Percentiles rank a stretch among this genome's conserved stretches.
phyloP scores from a whole-genome alignment of 805 yeast species.

The Lipomyces japonicus region DNA sequence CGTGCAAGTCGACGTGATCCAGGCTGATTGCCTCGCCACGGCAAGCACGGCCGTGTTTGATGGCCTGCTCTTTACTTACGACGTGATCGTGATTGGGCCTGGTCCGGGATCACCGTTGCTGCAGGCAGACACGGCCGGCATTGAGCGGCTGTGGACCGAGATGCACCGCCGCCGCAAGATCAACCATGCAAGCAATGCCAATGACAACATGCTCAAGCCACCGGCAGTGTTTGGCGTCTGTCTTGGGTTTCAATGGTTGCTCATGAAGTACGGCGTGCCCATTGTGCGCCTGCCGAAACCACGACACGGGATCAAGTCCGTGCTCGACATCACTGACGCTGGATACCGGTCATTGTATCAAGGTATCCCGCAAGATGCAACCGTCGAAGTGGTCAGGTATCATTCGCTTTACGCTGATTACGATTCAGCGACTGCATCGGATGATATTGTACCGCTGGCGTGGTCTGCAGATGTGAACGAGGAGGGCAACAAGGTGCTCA shows the following conservation, averaged over 20 bases:
- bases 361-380: constrained; percentile 37
- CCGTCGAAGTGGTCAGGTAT: constrained; percentile 73
- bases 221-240: constrained; percentile 76
- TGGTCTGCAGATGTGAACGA: constrained; percentile 44
- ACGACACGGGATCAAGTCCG: constrained; percentile 81
- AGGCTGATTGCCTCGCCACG: constrained; percentile 40
- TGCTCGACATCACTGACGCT: constrained; percentile 39
- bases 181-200: constrained; percentile 12
- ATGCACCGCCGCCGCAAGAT: constrained; percentile 29
- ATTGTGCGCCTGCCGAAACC: constrained; percentile 55
- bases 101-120: constrained; percentile 90
- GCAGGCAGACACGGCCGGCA: constrained; percentile 64
- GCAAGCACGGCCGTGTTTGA: constrained; percentile 50
- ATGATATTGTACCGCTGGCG: constrained; percentile 56
- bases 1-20: constrained; percentile 36
- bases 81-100: constrained; percentile 85
- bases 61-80: constrained; percentile 51
- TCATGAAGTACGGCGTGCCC: constrained; percentile 55
- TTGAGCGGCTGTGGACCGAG: constrained; percentile 52
- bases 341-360: constrained; percentile 41
- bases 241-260: constrained; percentile 84
- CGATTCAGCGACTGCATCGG: constrained; percentile 27
- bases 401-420: constrained; percentile 69
- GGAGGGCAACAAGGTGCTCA: constrained; percentile 40
- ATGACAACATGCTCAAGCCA: background rate